Evolutionary conservation across 1,284 basidiomycete species (phyloP).

Genomic region (Ceratobasidium sp.): DNA sequence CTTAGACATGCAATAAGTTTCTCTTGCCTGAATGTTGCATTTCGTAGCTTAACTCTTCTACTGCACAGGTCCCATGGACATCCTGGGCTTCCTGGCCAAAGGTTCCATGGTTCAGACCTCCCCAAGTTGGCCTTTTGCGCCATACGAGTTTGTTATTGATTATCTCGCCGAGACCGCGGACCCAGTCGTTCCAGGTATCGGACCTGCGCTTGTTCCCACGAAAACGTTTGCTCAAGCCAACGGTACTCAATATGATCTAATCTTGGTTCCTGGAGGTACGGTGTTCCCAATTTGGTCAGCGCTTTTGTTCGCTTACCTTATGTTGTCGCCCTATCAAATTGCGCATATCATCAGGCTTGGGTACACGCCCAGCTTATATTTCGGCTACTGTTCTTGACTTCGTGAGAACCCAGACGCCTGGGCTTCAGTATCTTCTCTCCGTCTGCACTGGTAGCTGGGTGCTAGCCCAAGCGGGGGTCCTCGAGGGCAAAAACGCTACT

Average conservation of each 20-base stretch:
- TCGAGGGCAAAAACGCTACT: conserved; percentile 46
- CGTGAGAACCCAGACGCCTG: conserved; percentile 24
- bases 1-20: conserved; percentile 34
- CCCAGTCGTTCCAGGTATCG: conserved; percentile 15
- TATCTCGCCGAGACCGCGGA: conserved; percentile 23
- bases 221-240: conserved; percentile 31
- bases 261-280: conserved; percentile 36
- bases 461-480: conserved; percentile 43
- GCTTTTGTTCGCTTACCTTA: neutral
- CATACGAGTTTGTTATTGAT: conserved; percentile 34
- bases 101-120: conserved; percentile 23
- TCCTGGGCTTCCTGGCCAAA: conserved; percentile 32
- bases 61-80: conserved; percentile 33
- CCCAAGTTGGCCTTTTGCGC: conserved; percentile 15
- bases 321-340: neutral
- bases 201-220: neutral
- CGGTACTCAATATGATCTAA: conserved; percentile 35
- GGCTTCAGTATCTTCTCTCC: conserved; percentile 42
- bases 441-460: conserved; percentile 48
- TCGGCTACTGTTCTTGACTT: conserved; percentile 25
- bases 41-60: neutral
- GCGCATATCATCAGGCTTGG: neutral
- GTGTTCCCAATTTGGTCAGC: too few species aligned
- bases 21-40: neutral
- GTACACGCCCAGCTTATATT: conserved; percentile 8